Base-by-base conservation (phyloP, 2,329 filamentous ascomycete species). In the Pyrenochaeta sp. region DNA sequence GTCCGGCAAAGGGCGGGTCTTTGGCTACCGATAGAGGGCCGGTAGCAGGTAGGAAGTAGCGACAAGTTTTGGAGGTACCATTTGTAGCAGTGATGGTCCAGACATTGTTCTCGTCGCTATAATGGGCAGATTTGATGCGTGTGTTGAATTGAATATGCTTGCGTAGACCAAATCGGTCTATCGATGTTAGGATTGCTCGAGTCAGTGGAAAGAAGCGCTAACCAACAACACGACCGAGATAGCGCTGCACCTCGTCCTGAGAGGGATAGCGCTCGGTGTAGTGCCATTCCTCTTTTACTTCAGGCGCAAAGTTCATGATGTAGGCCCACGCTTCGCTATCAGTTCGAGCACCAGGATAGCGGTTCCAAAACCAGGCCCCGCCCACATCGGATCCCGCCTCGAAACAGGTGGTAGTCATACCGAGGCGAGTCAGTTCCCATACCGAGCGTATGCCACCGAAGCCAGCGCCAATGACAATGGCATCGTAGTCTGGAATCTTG, bases 121-220 rank as follows among this genome's bases (percentile, higher is more conserved):
- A 31, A 31, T 6, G 5, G 4, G 29, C 29, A 4, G 29, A 68
- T 0, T 73, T 67, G 3, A 82, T 79, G 3, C 76, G 71, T 1
- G 77, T 79, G 48, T 80, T 74, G 57, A 82, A 82, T 3, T 74
- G 64, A 23, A 68, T 74, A 50, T 82, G 77, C 51, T 81, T 81
- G 53, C 74, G 78, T 8, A 84, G 61, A 9, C 72, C 61, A 18
- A 11, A 67, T 48, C 31, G 67, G 68, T 7, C 44, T 46, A n/a
- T n/a, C n/a, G n/a, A n/a, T n/a, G n/a, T n/a, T n/a, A n/a, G n/a
- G n/a, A n/a, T n/a, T n/a, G n/a, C n/a, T n/a, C n/a, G n/a, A n/a
- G n/a, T n/a, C n/a, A n/a, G n/a, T n/a, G n/a, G n/a, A n/a, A n/a
- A n/a, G n/a, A n/a, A n/a, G n/a, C n/a, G n/a, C n/a, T n/a, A n/a